phyloP scores from a whole-genome alignment of 805 yeast genomes.

The Metschnikowia hibisci region DNA sequence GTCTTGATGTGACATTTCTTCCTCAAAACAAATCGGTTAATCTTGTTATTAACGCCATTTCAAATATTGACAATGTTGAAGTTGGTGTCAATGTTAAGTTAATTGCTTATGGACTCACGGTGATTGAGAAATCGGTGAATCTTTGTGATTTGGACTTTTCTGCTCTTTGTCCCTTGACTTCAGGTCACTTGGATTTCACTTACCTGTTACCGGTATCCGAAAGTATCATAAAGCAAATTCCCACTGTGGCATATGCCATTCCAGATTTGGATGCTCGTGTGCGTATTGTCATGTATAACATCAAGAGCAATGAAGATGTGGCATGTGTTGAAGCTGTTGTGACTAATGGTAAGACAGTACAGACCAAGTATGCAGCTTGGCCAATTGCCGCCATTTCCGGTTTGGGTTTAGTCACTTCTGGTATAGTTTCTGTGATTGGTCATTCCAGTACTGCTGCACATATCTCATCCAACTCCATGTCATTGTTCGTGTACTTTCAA shows the following conservation, averaged over 20 bases:
- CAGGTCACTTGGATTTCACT: slow-evolving; percentile 79
- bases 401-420: slow-evolving; percentile 81
- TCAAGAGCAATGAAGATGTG: slow-evolving; percentile 43
- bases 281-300: slow-evolving; percentile 54
- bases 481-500: slow-evolving; percentile 92
- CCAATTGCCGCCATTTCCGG: slow-evolving; percentile 92
- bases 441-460: slow-evolving; percentile 93
- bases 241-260: slow-evolving; percentile 79
- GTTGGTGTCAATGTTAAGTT: slow-evolving; percentile 63
- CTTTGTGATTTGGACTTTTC: slow-evolving; percentile 55
- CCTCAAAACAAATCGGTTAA: slow-evolving; percentile 61
- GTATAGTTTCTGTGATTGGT: slow-evolving; percentile 80
- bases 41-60: slow-evolving; percentile 71
- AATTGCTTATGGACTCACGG: slow-evolving; percentile 76
- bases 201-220: slow-evolving; percentile 44
- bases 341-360: slow-evolving; percentile 89
- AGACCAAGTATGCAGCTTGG: slow-evolving; percentile 80
- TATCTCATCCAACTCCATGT: slow-evolving; percentile 92
- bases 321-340: slow-evolving; percentile 93
- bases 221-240: slow-evolving; percentile 51
- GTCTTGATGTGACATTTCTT: slow-evolving; percentile 69
- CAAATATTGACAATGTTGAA: slow-evolving; percentile 65
- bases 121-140: slow-evolving; percentile 50
- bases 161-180: slow-evolving; percentile 71
- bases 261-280: slow-evolving; percentile 96